Conservation (phyloP, 441 rosid genomes). For the Oxalis stricta region DNA sequence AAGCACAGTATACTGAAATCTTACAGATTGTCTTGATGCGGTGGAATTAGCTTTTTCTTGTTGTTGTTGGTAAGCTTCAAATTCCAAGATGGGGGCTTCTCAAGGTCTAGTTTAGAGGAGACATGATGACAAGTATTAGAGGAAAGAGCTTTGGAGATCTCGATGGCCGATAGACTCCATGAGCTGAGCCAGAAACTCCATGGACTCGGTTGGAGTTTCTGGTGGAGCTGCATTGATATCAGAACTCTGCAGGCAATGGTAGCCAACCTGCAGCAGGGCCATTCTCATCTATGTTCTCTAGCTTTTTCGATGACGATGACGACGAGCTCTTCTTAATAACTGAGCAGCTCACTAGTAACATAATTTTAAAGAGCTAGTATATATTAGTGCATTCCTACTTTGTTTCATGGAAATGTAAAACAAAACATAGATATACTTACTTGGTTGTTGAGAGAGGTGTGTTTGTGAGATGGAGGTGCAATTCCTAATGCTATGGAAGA, state of each 20-base stretch:
- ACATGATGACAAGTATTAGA: no score
- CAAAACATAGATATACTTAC: constrained; percentile 6
- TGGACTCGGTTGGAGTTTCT: constrained; percentile 80
- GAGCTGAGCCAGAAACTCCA: constrained; percentile 96
- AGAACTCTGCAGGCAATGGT: constrained; percentile 17
- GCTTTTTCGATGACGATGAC: no score
- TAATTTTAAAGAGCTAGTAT: constrained; percentile 1
- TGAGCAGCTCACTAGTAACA: constrained; percentile 45
- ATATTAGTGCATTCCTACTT: neutral
- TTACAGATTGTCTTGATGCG: constrained; percentile 32
- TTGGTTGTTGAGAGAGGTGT: neutral
- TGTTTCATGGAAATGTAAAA: neutral
- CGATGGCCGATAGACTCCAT: constrained; percentile 77
- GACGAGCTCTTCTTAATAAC: constrained; percentile 25
- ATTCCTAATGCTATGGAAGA: constrained; percentile 12
- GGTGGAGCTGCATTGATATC: constrained; percentile 48
- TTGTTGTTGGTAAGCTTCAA: constrained; percentile 11
- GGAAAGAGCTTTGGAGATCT: constrained; percentile 72
- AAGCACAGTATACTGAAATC: no score
- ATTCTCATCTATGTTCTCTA: constrained; percentile 77
- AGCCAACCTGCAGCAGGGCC: constrained; percentile 29
- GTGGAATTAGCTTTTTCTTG: constrained; percentile 25
- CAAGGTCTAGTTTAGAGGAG: constrained; percentile 5
- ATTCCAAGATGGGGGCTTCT: constrained; percentile 16
- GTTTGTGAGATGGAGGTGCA: constrained; percentile 12